Conservation (phyloP, 1,139 yeast genomes). For the Magnusiomyces clavatus region DNA sequence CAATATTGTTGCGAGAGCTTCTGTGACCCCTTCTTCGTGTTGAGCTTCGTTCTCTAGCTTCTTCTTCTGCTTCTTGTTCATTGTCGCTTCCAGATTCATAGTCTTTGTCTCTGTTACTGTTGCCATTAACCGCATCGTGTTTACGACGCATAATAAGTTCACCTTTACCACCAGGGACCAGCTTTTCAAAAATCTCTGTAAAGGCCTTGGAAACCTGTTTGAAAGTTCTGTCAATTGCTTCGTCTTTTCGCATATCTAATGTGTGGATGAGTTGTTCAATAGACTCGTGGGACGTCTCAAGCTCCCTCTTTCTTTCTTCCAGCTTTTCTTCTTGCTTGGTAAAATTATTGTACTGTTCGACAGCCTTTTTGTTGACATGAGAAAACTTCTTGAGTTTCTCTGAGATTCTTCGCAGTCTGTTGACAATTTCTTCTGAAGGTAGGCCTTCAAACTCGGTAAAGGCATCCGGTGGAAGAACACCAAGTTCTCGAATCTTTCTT, state of each 20-base stretch:
- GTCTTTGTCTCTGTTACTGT: constrained; percentile 9
- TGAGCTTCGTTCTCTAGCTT: constrained; percentile 20
- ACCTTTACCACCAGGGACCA: constrained; percentile 84
- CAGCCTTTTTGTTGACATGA: constrained; percentile 84
- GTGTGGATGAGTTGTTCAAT: constrained; percentile 67
- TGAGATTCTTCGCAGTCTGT: constrained; percentile 49
- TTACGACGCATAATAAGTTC: constrained; percentile 56
- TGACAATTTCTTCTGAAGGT: constrained; percentile 47
- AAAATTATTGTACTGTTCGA: constrained; percentile 74
- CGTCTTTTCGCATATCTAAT: constrained; percentile 70
- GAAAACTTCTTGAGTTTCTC: constrained; percentile 54
- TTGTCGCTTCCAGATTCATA: constrained; percentile 23
- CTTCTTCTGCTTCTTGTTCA: constrained; percentile 23
- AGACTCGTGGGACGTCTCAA: constrained; percentile 62
- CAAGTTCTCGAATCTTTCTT: constrained; percentile 70
- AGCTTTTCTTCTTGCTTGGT: constrained; percentile 66
- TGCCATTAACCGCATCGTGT: constrained; percentile 24
- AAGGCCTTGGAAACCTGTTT: constrained; percentile 69
- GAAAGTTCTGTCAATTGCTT: constrained; percentile 75
- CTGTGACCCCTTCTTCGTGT: constrained; percentile 22
- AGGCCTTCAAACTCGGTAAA: constrained; percentile 43
- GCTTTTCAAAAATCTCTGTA: constrained; percentile 60
- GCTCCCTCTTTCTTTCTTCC: constrained; percentile 52
- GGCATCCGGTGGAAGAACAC: constrained; percentile 83
- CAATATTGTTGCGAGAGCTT: constrained; percentile 8